Base-by-base conservation (phyloP, 805 yeast genomes). In the Suhomyces pyralidae region DNA sequence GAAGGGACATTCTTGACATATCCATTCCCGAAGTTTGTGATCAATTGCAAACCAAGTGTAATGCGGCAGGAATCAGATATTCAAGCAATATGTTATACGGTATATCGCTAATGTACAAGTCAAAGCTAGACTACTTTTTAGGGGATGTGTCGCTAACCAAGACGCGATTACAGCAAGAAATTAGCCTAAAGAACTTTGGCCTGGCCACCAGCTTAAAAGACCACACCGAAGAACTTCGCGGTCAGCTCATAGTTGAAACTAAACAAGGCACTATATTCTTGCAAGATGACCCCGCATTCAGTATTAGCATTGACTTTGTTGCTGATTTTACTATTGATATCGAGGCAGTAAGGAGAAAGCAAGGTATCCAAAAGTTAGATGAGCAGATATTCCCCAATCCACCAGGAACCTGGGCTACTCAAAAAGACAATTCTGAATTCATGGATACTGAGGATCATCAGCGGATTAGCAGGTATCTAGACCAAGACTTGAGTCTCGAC, bases 81-180 rank as follows among this genome's bases (percentile, higher is more conserved):
- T 62, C 71, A 0, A 77, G 84, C 0, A 74, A 65, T 48, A 62
- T 82, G 8, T 60, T 82, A 51, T 73, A 77, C 57, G 86, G 86
- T 0, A 66, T 80, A 1, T 67, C 81, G 1, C 55, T 82, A 45
- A 68, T 77, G 25, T 80, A 79, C 60, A 79, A 72, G 52, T 77
- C 78, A 25, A 80, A 84, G 60, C 73, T 79, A 0, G 76, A 74
- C 3, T 76, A 75, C 57, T 73, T 79, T 56, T 72, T 70, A n/a
- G 59, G 58, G 19, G 79, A 75, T 50, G 49, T 69, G 2, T 54
- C 57, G 1, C 43, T 48, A 3, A 24, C 52, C n/a, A 51, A 49
- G 22, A 45, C 50, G 17, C 46, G 48, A 34, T 36, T 56, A 20
- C 30, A 12, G 22, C 19, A 46, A 15, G 44, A 46, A 12, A n/a